Evolutionary conservation across 2,329 filamentous ascomycete genomes (phyloP), one percentile per base, ranked within the genome.

Genomic region (Pseudopithomyces maydicus): DNA sequence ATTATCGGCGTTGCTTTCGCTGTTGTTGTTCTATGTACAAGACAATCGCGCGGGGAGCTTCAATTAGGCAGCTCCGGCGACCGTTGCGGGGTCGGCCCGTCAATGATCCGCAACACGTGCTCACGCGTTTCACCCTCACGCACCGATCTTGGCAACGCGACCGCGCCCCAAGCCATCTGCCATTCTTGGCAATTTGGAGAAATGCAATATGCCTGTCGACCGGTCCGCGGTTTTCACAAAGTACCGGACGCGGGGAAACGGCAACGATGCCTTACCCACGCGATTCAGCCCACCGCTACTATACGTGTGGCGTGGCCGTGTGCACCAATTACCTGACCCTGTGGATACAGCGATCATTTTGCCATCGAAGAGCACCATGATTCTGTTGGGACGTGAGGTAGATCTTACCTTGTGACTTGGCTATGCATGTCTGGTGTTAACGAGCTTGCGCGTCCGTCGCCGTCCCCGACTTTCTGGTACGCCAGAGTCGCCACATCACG

Each of bases 351-450:
- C 8, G 26, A 29, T 29, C 35, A 11, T 38, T 47, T 42, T 38
- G 45, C 6, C 12, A 15, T n/a, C 12, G 12, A 14, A 22, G 36
- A 5, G 36, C 10, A 11, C 44, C 29, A 12, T 10, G 12, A 38
- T 29, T 29, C 26, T 29, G 26, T 29, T 29, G 26, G 26, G 26
- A 29, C 8, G 26, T 8, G 26, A 29, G 5, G 51, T 22, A 47
- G 56, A 59, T 55, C 56, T 45, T 38, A 42, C 41, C 56, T 47
- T 54, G 23, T n/a, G 50, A 43, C 44, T 50, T 36, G 53, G 56
- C 6, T 50, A 53, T 54, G 48, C 10, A 20, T 12, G 56, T 58
- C 35, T 43, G 48, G 41, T 12, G 14, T 52, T 48, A 29, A 58
- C 48, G 29, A n/a, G 12, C 11, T 8, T 42, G 19, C 7, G 35